Conservation (phyloP, 2,329 filamentous ascomycete species). For the Alternaria dauci region DNA sequence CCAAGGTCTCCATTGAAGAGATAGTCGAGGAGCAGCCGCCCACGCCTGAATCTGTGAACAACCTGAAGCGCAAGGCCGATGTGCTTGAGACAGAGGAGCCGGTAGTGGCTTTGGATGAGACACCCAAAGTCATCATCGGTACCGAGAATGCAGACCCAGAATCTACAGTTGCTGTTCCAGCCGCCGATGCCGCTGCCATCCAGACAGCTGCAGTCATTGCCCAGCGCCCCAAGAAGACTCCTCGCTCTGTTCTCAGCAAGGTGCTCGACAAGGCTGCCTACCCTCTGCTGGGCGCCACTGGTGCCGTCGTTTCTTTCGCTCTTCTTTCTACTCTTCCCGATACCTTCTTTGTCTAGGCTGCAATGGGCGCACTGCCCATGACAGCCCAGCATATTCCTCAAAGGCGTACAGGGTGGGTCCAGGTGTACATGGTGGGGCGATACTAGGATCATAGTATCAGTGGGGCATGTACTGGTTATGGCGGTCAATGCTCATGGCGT, state of each 20-base stretch:
- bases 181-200: slow-evolving; percentile 2
- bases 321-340: slow-evolving; percentile 34
- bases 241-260: slow-evolving; percentile 24
- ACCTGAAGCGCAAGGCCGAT: slow-evolving; percentile 46
- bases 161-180: neutral
- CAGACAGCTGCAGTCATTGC: slow-evolving; percentile 21
- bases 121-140: neutral
- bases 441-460: neutral
- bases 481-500: neutral
- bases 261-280: slow-evolving; percentile 26
- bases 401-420: slow-evolving; percentile 3
- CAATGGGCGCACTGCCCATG: neutral
- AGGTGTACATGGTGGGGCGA: neutral
- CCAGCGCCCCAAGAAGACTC: slow-evolving; percentile 32
- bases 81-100: slow-evolving; percentile 28
- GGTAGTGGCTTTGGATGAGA: neutral
- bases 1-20: slow-evolving; percentile 43
- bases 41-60: slow-evolving; percentile 39
- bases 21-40: slow-evolving; percentile 46
- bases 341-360: slow-evolving; percentile 27
- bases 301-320: slow-evolving; percentile 30
- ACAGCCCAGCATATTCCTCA: neutral
- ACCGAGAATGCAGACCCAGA: neutral
- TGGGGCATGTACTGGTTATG: slow-evolving; percentile 4
- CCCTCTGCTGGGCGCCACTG: slow-evolving; percentile 25